These are phyloP conservation scores for Gracilaria vermiculophylla DNA, from an alignment of 23 red algal species.

Conservation along the genomic window DNA sequence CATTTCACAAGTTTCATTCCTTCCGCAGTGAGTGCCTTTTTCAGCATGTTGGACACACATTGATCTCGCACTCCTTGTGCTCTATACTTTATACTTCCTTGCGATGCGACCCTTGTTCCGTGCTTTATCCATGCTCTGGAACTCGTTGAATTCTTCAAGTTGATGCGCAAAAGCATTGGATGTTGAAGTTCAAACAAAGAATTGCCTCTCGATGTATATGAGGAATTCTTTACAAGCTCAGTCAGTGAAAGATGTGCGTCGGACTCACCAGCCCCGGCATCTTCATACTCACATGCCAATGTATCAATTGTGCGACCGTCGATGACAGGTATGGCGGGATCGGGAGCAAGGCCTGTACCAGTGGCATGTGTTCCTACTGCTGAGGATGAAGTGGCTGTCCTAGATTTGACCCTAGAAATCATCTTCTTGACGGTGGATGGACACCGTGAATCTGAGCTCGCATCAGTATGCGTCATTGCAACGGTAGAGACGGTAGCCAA, in stretches of 20 bases:
- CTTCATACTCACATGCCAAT: background rate
- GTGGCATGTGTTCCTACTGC: too few species aligned
- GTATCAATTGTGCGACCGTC: background rate
- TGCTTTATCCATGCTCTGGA: slow-evolving; percentile 14
- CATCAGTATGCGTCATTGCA: background rate
- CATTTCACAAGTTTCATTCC: slow-evolving; percentile 31
- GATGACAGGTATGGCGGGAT: background rate
- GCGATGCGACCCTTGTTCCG: background rate
- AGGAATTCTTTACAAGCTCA: background rate
- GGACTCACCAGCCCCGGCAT: background rate
- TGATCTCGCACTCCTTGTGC: slow-evolving; percentile 10
- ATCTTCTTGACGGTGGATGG: background rate
- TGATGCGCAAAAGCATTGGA: slow-evolving; percentile 14
- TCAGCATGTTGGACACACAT: background rate
- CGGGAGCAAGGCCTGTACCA: background rate
- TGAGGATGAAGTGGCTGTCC: too few species aligned
- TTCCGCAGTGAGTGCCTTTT: slow-evolving; percentile 8
- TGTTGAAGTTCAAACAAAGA: slow-evolving; percentile 2
- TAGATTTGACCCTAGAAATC: background rate
- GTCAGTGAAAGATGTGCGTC: background rate
- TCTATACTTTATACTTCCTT: background rate
- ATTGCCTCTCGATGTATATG: background rate
- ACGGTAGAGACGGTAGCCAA: background rate
- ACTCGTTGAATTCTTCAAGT: background rate
- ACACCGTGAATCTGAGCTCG: background rate